Evolutionary conservation across 345 rosid genomes (phyloP).

Genomic region (Microcos paniculata): DNA sequence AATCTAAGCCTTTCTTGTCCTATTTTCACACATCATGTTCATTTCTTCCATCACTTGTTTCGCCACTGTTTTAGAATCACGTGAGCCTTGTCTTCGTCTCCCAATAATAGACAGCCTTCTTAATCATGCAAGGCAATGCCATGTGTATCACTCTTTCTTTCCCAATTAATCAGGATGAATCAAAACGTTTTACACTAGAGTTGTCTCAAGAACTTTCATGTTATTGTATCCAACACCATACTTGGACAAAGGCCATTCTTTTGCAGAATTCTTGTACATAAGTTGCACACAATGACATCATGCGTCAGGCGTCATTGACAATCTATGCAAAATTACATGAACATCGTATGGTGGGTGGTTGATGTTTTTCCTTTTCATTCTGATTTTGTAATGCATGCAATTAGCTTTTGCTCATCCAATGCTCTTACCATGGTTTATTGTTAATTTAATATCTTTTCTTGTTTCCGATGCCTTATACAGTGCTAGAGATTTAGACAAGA

Average conservation of each 20-base stretch:
- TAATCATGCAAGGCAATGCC: not conserved
- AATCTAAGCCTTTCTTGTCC: not conserved
- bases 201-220: not conserved
- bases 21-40: not conserved
- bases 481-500: constrained; percentile 7
- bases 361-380: not conserved
- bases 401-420: not conserved
- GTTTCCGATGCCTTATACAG: not conserved
- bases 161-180: not conserved
- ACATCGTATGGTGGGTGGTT: not conserved
- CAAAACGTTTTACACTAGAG: not conserved
- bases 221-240: not conserved
- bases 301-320: not conserved
- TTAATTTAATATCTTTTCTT: not conserved
- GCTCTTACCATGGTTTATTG: not conserved
- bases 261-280: not conserved
- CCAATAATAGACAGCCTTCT: not conserved
- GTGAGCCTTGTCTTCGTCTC: not conserved
- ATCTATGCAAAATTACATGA: not conserved
- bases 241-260: not conserved
- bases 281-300: not conserved
- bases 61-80: not conserved
- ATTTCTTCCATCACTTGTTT: not conserved
- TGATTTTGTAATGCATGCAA: not conserved
- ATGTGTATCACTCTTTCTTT: not conserved